phyloP scores from a whole-genome alignment of 2,329 filamentous ascomycete genomes.

The Phialemonium atrogriseum region DNA sequence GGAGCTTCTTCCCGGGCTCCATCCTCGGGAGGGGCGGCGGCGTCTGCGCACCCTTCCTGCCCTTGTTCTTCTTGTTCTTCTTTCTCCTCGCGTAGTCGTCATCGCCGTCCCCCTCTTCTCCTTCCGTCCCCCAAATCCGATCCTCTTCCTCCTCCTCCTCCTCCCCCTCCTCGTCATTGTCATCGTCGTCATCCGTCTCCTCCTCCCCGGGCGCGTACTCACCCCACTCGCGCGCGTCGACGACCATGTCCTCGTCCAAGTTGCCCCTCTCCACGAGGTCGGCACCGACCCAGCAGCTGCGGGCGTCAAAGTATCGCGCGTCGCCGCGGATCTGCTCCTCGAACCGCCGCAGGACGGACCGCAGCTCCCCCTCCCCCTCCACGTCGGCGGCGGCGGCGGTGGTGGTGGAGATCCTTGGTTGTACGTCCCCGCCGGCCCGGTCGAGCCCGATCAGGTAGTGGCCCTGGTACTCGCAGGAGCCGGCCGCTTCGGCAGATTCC shows the following conservation, averaged over 20 bases:
- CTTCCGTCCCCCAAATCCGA: conserved; percentile 6
- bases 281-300: conserved; percentile 39
- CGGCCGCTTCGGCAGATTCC: conserved; percentile 13
- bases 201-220: conserved; percentile 31
- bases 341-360: conserved; percentile 35
- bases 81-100: conserved; percentile 6
- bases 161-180: conserved; percentile 27
- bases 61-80: conserved; percentile 8
- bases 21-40: conserved; percentile 13
- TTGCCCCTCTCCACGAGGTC: conserved; percentile 31
- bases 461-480: conserved; percentile 43
- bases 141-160: conserved; percentile 22
- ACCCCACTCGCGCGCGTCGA: conserved; percentile 42
- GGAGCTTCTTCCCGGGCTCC: conserved; percentile 36
- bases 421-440: conserved; percentile 15
- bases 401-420: no score
- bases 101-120: not conserved
- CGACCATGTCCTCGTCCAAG: conserved; percentile 31
- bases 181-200: conserved; percentile 32
- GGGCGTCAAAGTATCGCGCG: conserved; percentile 38
- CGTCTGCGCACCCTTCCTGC: conserved; percentile 8
- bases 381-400: no score
- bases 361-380: conserved; percentile 33
- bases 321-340: conserved; percentile 37
- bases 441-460: conserved; percentile 55